Conservation (phyloP, 352 stramenopile genomes). For the Globisporangium carolinianum region DNA sequence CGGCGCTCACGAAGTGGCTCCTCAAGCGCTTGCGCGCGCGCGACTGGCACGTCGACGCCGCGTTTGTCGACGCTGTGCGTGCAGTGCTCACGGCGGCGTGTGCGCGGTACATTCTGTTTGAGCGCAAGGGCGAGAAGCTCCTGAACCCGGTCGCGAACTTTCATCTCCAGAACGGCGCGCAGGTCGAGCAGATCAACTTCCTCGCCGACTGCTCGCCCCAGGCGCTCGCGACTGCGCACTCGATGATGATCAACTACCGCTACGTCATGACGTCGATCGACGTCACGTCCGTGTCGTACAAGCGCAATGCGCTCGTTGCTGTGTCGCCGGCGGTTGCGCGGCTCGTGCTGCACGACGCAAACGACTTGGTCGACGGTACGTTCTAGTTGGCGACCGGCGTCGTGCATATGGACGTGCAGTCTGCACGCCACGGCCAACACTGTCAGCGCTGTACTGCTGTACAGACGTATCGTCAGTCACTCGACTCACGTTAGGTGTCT, state of each 20-base stretch:
- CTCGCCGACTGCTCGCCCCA: constrained; percentile 51
- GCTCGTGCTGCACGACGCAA: constrained; percentile 43
- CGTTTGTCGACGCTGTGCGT: constrained; percentile 39
- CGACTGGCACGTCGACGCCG: constrained; percentile 40
- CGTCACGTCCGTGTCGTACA: constrained; percentile 74
- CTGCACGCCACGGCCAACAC: no score
- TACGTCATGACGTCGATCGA: constrained; percentile 82
- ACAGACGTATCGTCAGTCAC: no score
- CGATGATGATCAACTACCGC: constrained; percentile 87
- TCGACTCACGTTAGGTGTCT: neutral
- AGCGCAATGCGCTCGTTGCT: constrained; percentile 56
- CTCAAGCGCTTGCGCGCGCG: constrained; percentile 41
- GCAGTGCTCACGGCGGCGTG: constrained; percentile 54
- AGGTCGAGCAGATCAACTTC: constrained; percentile 85
- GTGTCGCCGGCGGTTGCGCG: constrained; percentile 49
- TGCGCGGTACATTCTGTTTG: constrained; percentile 76
- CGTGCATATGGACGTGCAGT: neutral
- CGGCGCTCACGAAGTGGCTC: constrained; percentile 62
- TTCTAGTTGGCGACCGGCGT: neutral
- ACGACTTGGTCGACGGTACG: constrained; percentile 60
- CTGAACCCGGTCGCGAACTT: constrained; percentile 81
- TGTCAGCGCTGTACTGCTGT: no score
- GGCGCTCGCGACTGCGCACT: constrained; percentile 36
- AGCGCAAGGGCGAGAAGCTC: constrained; percentile 70
- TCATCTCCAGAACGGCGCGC: constrained; percentile 77